Evolutionary conservation across 2,329 filamentous ascomycete species (phyloP).

Genomic region (Diaporthe citrichinensis): DNA sequence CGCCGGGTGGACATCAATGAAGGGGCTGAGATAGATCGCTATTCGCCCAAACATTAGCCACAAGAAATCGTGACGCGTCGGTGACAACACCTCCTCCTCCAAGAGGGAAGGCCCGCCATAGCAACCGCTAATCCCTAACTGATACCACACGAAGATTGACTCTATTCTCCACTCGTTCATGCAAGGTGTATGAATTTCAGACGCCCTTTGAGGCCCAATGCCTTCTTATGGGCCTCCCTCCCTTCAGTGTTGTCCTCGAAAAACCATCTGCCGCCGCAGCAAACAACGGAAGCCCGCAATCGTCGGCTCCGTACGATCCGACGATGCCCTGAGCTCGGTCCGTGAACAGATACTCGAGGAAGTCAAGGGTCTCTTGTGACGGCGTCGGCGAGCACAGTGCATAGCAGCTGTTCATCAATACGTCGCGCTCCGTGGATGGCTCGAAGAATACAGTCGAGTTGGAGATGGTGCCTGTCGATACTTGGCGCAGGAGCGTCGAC

Average conservation of each 20-base stretch:
- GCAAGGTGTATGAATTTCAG: not conserved
- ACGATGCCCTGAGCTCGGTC: conserved; percentile 22
- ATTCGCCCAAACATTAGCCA: too few species aligned
- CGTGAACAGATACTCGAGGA: conserved; percentile 31
- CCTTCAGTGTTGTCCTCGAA: conserved; percentile 9
- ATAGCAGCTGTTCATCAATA: conserved; percentile 40
- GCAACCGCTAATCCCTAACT: not conserved
- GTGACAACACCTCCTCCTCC: too few species aligned
- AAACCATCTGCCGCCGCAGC: conserved; percentile 21
- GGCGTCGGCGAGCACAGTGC: conserved; percentile 14
- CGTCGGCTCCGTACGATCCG: conserved; percentile 7
- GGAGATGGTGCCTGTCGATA: conserved; percentile 20
- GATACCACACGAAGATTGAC: not conserved
- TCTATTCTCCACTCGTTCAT: not conserved
- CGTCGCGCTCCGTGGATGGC: conserved; percentile 27
- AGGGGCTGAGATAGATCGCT: too few species aligned
- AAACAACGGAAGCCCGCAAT: conserved; percentile 27
- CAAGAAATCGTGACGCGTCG: too few species aligned
- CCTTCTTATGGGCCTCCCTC: not conserved
- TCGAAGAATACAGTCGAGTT: conserved; percentile 36
- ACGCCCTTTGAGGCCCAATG: not conserved
- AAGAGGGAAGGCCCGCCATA: too few species aligned
- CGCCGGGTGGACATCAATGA: too few species aligned
- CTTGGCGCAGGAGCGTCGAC: conserved; percentile 40
- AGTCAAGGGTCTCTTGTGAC: conserved; percentile 7